These are phyloP conservation scores for Gardenia jasminoides DNA, from an alignment of 257 asterid species.

Conservation along the genomic window DNA sequence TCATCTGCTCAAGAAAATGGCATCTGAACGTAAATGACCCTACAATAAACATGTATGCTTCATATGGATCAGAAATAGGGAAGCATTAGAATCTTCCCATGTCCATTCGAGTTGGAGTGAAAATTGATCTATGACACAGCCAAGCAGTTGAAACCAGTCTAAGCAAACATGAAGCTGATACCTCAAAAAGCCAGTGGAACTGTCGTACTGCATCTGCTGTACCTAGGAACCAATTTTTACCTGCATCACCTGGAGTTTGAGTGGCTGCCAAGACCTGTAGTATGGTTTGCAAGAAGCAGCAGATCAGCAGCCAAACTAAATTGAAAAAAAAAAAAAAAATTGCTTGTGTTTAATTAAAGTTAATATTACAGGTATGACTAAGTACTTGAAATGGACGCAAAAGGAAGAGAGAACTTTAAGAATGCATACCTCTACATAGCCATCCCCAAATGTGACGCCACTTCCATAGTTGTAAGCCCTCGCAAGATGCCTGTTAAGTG, in stretches of 20 bases:
- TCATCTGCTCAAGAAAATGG: background rate
- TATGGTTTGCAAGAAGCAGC: conserved; percentile 7
- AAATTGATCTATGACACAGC: background rate
- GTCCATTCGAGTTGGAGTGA: background rate
- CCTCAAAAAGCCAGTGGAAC: conserved; percentile 99
- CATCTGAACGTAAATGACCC: background rate
- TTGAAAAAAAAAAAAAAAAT: no score
- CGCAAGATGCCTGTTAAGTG: conserved; percentile 89
- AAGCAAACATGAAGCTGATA: conserved; percentile 22
- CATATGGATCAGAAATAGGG: background rate
- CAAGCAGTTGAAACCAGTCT: background rate
- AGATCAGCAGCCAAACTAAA: background rate
- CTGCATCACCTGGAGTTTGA: conserved; percentile 91
- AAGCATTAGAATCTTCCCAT: background rate
- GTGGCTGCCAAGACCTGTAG: conserved; percentile 91
- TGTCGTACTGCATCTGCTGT: conserved; percentile 98
- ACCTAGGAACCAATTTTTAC: conserved; percentile 94
- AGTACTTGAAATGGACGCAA: background rate
- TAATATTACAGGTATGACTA: background rate
- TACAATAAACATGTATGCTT: background rate
- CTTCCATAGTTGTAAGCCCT: conserved; percentile 80
- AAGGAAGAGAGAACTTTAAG: background rate
- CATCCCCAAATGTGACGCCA: conserved; percentile 86
- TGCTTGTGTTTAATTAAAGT: background rate
- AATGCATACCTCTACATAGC: conserved; percentile 72